Evolutionary conservation across 129 eudicot genomes (phyloP), one percentile per base, ranked within the genome.

Genomic region (Pseudognaphalium luteoalbum): DNA sequence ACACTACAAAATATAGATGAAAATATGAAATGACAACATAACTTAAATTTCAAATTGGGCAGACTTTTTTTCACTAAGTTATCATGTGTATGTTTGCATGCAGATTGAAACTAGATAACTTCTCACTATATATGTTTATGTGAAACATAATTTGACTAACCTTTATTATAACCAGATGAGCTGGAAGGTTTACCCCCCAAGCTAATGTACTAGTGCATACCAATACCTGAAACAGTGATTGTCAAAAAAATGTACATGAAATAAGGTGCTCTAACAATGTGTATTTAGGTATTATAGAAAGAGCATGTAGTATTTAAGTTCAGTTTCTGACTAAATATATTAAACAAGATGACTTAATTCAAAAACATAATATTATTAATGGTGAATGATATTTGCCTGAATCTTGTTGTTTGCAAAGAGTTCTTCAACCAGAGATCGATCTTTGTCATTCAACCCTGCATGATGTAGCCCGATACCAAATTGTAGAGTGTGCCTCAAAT

Each of bases 181-280:
- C 98, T 1, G 98, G 98, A 87, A 94, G 98, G 67, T 94, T 94
- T 42, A 94, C 98, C 62, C 98, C 98, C 98, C 98, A 94, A 76
- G 98, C 98, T 80, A 94, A 89, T 22, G 98, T 94, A 83, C 98
- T 94, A 9, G 98, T 94, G 83, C 97, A 91, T 75, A 91, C 98
- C 87, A 94, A 78, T 66, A 94, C 89, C 98, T 94, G 86, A 76
- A 62, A 83, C 54, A 75, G 57, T 29, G 70, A 74, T 63, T 22
- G 14, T 47, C 66, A 65, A 70, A 41, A 41, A 59, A n/a, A 59
- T 72, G 25, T 39, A 41, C 52, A 68, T 72, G 58, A 34, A 51
- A 78, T 34, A 15, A 47, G 54, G 56, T 47, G 22, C 28, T 39
- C 44, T 7, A 51, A 6, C 30, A 21, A 76, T 47, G 35, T 39